A percentile compares a stretch with the other conserved stretches of the same genome.
Evolutionary conservation across 140 eudicot species (phyloP).

Genomic region (Cichorium intybus): DNA sequence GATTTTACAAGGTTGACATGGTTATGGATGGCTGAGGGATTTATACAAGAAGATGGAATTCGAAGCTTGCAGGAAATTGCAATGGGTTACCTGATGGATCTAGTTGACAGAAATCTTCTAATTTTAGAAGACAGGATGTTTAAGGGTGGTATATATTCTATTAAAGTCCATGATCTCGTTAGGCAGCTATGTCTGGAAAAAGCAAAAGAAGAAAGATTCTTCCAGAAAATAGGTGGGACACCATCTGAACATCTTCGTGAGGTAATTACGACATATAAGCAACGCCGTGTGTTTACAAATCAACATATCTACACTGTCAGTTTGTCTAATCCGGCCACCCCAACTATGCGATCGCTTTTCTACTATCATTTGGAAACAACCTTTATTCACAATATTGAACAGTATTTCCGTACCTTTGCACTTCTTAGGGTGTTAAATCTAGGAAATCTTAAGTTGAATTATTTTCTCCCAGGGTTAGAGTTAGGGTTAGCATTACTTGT

Average conservation of each 20-base stretch:
- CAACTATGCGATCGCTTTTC: neutral
- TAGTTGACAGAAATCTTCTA: too few relatives aligned
- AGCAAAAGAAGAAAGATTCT: slow-evolving; percentile 20
- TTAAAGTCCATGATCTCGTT: slow-evolving; percentile 42
- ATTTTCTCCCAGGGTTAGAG: neutral
- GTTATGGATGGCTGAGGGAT: slow-evolving; percentile 51
- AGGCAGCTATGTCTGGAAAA: slow-evolving; percentile 25
- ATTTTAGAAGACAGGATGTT: too few relatives aligned
- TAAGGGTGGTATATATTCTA: too few relatives aligned
- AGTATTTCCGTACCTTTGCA: neutral
- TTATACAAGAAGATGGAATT: too few relatives aligned
- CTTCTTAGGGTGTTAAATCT: too few relatives aligned
- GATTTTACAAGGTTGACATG: slow-evolving; percentile 12
- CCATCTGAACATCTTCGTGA: too few relatives aligned
- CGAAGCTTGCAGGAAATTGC: too few relatives aligned
- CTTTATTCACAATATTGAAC: neutral
- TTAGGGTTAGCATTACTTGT: slow-evolving; percentile 7
- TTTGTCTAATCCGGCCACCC: too few relatives aligned
- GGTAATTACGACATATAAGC: too few relatives aligned
- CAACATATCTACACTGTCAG: too few relatives aligned
- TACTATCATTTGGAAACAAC: too few relatives aligned
- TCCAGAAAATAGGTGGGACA: neutral
- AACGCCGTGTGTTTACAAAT: neutral
- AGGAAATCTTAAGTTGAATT: neutral
- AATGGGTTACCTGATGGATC: too few relatives aligned